Evolutionary conservation across 148 eudicot genomes (phyloP), one percentile per base, ranked within the genome.

Genomic region (Dianthus caryophyllus): DNA sequence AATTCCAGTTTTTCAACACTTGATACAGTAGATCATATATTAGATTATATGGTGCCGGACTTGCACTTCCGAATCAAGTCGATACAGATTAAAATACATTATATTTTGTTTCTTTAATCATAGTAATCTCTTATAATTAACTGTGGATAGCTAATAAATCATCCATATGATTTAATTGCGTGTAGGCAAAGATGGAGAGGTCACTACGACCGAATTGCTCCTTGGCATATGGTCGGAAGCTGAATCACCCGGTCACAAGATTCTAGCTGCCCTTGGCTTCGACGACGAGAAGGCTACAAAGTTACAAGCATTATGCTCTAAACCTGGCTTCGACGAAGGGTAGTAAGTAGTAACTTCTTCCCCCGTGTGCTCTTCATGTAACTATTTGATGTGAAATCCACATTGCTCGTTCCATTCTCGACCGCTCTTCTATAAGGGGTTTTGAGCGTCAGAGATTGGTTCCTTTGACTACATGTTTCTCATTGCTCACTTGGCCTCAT

Each of bases 191-290:
- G 67, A 65, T 59, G 86, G 85, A 62, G 92, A 87, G 75, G 68
- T 87, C 50, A 87, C 86, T 2, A 66, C 92, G 11, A 61, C 62
- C 52, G 85, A 83, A 80, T 68, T 87, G 78, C 85, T 89, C 64
- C 88, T 89, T 66, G 88, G 90, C 71, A 76, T 89, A 62, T 89
- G 96, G 90, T 78, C 78, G 16, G 85, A 85, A 59, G 76, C 74
- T 68, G 90, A 84, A 52, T 77, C 88, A 53, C 82, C 86, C 2
- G 96, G 96, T 59, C 85, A 85, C 76, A 85, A 80, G 70, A 75
- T 89, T 75, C 67, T 89, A 83, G 79, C 82, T 67, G 65, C 88
- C 63, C 79, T 87, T n/a, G 92, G 96, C 49, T 87, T 89, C 65
- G 76, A 77, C 15, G 77, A 77, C 8, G 87, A 89, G 52, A 85